Base-by-base conservation (phyloP, 179 eudicot genomes). In the Nepenthes alata region DNA sequence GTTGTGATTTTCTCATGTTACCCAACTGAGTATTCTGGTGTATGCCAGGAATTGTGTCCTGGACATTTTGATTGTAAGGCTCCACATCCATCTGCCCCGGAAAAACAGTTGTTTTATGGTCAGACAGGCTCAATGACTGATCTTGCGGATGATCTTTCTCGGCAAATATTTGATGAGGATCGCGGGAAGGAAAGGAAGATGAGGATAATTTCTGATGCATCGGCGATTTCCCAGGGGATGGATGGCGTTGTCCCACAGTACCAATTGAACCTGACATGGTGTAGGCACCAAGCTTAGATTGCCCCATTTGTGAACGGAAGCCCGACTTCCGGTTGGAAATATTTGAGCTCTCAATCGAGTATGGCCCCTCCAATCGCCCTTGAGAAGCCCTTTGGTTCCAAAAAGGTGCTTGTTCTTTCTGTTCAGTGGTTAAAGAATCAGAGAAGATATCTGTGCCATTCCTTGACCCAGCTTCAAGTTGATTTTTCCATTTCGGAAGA, bases 361-460 rank as follows among this genome's bases (percentile, higher is more conserved):
- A 61, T 53, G 61, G 74, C 59, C 81, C 85, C 37, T 72, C 75
- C 61, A 70, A 68, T 59, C 62, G 66, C 85, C 84, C 74, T 49
- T 41, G 63, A 25, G 82, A 70, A 67, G 83, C 48, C 58, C 68
- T 70, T 36, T 64, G 70, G 59, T 70, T 74, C 62, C 83, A 79
- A 61, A 75, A 73, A 63, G 74, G 59, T 52, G 51, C 71, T 62
- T 79, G 77, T 45, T 77, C 75, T 57, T 73, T 84, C 60, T 59
- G 78, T 63, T 85, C 87, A 34, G 70, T 58, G n/a, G 81, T 62
- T n/a, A 68, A 59, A 48, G 79, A 41, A 68, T 83, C 96, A 55
- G 70, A 52, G 11, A 81, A 74, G 58, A 68, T 58, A 68, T 89
- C 95, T 64, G 75, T 80, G 49, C 81, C 85, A 61, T 62, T 63